Base-by-base conservation (phyloP, 768 basidiomycete genomes). In the Amanita polypyramis region DNA sequence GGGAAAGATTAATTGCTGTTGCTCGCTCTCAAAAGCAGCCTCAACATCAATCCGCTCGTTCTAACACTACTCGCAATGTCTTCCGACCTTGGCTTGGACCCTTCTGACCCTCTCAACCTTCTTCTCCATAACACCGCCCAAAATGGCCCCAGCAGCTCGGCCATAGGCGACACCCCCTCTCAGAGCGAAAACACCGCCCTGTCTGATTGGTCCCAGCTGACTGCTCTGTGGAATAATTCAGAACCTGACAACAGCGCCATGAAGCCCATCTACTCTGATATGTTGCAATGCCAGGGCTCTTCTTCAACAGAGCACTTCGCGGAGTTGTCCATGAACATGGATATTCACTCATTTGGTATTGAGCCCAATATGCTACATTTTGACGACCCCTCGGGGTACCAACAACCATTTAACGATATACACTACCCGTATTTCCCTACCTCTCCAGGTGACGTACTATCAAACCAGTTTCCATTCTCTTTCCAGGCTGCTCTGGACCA, bases 341-440 rank as follows among this genome's bases (percentile, higher is more conserved):
- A 83, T 56, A 77, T 81, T 47, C 67, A 70, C 58, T 72, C 76
- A 15, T 72, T 79, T 55, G 73, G 75, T 1, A 72, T 87, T 46
- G 80, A 87, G 50, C 83, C 85, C 25, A 79, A 68, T 54, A 67
- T 74, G 5, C 64, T 85, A 10, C 82, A 85, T 56, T 77, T 66
- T 56, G 62, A 70, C 56, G 62, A 70, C 54, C 49, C 57, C 3
- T 53, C 56, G 34, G 63, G 60, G 23, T 60, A 56, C 39, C 55
- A 42, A 46, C 52, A 52, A 50, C 55, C 52, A 7, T 51, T 47
- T 36, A 45, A 29, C 32, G 39, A 42, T 14, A 4, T 49, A 4
- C 47, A 49, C 10, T 42, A 49, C 21, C 47, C 47, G 19, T 49
- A 50, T 36, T 53, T 56, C 19, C 49, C 56, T 5, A 29, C 25